A percentile compares a stretch with the other conserved stretches of the same genome.
Evolutionary conservation across 176 grass and related monocot species (phyloP).

Genomic region (Raddia distichophylla): DNA sequence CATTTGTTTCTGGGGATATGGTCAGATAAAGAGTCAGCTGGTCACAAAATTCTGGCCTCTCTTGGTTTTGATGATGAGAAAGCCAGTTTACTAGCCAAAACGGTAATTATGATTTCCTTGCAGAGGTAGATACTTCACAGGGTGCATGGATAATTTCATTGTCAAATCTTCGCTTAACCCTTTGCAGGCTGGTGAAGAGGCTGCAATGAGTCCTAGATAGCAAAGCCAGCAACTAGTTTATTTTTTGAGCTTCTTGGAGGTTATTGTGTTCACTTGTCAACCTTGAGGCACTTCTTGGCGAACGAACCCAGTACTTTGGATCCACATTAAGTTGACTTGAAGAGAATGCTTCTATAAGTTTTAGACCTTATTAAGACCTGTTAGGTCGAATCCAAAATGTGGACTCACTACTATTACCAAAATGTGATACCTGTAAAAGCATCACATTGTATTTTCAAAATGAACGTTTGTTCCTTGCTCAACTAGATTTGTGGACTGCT

Average conservation of each 20-base stretch:
- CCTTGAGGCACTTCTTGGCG: background rate
- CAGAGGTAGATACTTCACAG: slow-evolving; percentile 10
- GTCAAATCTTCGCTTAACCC: slow-evolving; percentile 26
- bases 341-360: slow-evolving; percentile 33
- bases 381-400: slow-evolving; percentile 25
- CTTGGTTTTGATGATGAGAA: slow-evolving; percentile 84
- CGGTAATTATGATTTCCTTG: slow-evolving; percentile 48
- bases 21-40: slow-evolving; percentile 79
- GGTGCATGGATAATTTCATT: slow-evolving; percentile 13
- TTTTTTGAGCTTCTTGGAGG: slow-evolving; percentile 12
- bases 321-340: slow-evolving; percentile 31
- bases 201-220: slow-evolving; percentile 63
- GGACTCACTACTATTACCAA: background rate
- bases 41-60: slow-evolving; percentile 76
- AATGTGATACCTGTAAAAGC: slow-evolving; percentile 26
- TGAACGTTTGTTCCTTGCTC: slow-evolving; percentile 20
- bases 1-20: slow-evolving; percentile 87
- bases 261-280: slow-evolving; percentile 28
- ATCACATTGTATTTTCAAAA: background rate
- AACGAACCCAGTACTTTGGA: background rate
- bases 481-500: slow-evolving; percentile 10
- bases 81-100: slow-evolving; percentile 64
- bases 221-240: slow-evolving; percentile 31
- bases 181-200: slow-evolving; percentile 59
- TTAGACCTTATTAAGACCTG: slow-evolving; percentile 5